phyloP scores from a whole-genome alignment of 169 alveolate genomes.

The Eimeria necatrix region DNA sequence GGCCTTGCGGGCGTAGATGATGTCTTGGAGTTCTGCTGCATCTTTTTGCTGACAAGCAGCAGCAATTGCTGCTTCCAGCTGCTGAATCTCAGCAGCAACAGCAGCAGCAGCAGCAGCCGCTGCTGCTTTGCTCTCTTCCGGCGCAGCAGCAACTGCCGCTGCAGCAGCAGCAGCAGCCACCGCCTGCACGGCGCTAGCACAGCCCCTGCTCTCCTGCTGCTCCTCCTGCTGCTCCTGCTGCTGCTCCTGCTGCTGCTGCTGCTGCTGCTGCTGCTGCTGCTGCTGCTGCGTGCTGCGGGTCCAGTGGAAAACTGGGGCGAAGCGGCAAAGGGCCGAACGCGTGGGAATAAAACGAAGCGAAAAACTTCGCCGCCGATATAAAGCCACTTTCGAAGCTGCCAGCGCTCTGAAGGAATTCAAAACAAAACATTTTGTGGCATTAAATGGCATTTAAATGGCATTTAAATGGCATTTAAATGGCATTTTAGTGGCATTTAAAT shows the following conservation, averaged over 20 bases:
- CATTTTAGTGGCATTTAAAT: too few species aligned
- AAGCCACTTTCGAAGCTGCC: not conserved
- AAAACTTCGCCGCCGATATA: not conserved
- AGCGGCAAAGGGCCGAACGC: not conserved
- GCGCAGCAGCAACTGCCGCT: constrained; percentile 30
- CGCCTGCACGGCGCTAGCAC: not conserved
- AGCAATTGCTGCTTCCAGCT: constrained; percentile 37
- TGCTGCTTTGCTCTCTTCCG: not conserved
- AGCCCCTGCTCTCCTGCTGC: not conserved
- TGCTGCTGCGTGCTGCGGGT: not conserved
- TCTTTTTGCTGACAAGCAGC: not conserved
- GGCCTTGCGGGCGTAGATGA: constrained; percentile 37
- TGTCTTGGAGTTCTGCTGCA: not conserved
- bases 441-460: too few species aligned
- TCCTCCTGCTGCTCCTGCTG: not conserved
- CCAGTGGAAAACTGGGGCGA: constrained; percentile 12
- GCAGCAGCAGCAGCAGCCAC: constrained; percentile 1
- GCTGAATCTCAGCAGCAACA: constrained; percentile 45
- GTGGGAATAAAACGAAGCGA: not conserved
- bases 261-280: constrained; percentile 33
- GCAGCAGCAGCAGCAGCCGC: constrained; percentile 50
- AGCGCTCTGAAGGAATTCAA: not conserved
- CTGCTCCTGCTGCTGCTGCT: not conserved
- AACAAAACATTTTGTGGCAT: not conserved
- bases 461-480: too few species aligned